Evolutionary conservation across 2,329 filamentous ascomycete species (phyloP).

Genomic region (Fusarium sp.): DNA sequence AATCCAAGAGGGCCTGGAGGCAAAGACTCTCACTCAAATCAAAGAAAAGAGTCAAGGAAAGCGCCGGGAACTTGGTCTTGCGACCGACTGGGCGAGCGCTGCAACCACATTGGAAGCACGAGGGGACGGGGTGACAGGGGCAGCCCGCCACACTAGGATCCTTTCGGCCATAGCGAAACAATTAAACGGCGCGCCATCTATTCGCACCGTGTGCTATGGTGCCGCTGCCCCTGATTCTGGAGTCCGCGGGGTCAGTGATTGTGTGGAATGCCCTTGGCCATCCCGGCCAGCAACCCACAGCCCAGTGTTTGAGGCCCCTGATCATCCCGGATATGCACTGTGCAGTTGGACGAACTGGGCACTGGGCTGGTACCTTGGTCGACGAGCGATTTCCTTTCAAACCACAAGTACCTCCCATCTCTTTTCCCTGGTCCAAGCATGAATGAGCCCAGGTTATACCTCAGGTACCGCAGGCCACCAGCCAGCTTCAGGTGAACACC

Average conservation of each 20-base stretch:
- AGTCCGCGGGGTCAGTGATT: conserved; percentile 6
- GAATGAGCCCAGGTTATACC: conserved; percentile 13
- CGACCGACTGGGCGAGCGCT: conserved; percentile 36
- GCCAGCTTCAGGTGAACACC: conserved; percentile 42
- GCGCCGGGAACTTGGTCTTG: conserved; percentile 21
- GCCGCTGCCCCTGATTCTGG: conserved; percentile 36
- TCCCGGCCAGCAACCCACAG: conserved; percentile 24
- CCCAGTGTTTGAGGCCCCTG: conserved; percentile 34
- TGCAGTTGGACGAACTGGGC: neutral
- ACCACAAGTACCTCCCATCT: conserved; percentile 4
- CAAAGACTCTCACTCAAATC: conserved; percentile 5
- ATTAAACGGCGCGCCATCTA: conserved; percentile 29
- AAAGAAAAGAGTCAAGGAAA: conserved; percentile 23
- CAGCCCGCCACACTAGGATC: conserved; percentile 31
- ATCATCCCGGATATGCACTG: conserved; percentile 26
- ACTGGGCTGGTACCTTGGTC: conserved; percentile 11
- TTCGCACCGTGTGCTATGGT: conserved; percentile 34
- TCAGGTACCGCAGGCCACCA: conserved; percentile 34
- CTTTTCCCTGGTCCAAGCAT: conserved; percentile 1
- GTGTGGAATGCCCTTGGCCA: conserved; percentile 18
- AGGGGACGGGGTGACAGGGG: conserved; percentile 39
- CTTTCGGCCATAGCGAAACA: conserved; percentile 44
- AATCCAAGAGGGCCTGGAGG: conserved; percentile 39
- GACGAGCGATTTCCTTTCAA: neutral
- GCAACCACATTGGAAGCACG: conserved; percentile 40